These are phyloP conservation scores for Papiliotrema terrestris DNA, from an alignment of 1,284 basidiomycete species.

Conservation along the genomic window DNA sequence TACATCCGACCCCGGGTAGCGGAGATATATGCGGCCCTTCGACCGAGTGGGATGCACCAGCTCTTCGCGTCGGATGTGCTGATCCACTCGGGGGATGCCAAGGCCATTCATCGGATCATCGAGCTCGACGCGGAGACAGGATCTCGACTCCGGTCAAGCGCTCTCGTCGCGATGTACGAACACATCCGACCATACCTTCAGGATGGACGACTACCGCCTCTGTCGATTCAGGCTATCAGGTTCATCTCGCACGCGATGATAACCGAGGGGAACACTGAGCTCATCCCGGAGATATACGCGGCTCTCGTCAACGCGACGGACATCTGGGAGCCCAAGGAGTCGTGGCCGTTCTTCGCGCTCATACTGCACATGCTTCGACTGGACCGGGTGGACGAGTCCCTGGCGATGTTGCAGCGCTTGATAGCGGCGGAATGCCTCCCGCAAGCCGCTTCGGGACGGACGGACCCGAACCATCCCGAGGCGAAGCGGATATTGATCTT, in stretches of 20 bases:
- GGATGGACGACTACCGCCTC: background rate
- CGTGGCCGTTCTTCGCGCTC: constrained; percentile 1
- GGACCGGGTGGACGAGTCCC: background rate
- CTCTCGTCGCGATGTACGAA: constrained; percentile 1
- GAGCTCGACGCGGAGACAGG: constrained; percentile 9
- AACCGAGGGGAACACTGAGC: background rate
- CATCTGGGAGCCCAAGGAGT: background rate
- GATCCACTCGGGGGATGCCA: constrained; percentile 22
- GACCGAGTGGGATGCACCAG: constrained; percentile 23
- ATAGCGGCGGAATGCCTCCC: background rate
- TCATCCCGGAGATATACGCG: background rate
- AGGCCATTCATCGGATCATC: constrained; percentile 21
- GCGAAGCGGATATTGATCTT: constrained; percentile 2
- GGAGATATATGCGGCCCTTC: constrained; percentile 19
- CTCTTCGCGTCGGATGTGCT: constrained; percentile 32
- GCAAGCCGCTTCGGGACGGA: background rate
- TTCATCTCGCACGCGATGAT: constrained; percentile 1
- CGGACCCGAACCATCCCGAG: background rate
- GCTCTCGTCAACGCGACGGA: background rate
- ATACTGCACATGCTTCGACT: background rate
- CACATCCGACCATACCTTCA: background rate
- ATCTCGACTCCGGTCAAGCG: background rate
- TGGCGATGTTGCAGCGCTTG: background rate
- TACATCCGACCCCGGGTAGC: constrained; percentile 14
- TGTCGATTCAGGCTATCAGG: background rate